Evolutionary conservation across 73 alveolate species (phyloP), one percentile per base, ranked within the genome.

Genomic region (Paraurostyla sp.): DNA sequence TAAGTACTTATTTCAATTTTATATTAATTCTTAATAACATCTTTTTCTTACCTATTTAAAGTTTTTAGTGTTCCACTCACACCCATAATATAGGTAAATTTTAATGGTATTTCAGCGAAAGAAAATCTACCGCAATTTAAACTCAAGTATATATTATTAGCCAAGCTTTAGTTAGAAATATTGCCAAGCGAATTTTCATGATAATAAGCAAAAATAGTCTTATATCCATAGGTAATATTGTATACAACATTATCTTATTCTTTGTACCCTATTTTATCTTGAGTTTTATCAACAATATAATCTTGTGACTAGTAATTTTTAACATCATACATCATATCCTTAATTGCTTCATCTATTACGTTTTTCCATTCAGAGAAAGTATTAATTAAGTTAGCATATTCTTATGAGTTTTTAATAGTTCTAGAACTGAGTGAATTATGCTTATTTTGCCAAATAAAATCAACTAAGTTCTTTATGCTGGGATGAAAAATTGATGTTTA

Each of bases 11-110:
- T 85, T 9, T 50, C 57, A 42, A 91, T 54, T 27, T 91, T 85
- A 32, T 63, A 87, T 52, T 63, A 84, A 0, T 36, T 45, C 15
- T 41, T 57, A 71, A 91, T 71, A 6, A 86, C 76, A 20, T 75
- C 30, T 59, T 52, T 20, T 23, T 91, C 84, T 22, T 87, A 51
- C 33, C 45, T 52, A 18, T 88, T 69, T 68, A 91, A 32, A 15
- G 87, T 76, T 33, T 86, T 59, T 4, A 91, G 45, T 11, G 96
- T 85, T 0, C 96, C 96, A 0, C 92, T 86, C 29, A 91, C 96
- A 16, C 96, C 96, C 27, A 91, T 29, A 27, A 91, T 87, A 60
- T 71, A 51, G 7, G 78, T 23, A 62, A 75, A 73, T 25, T 33
- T 7, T 29, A 23, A 48, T 0, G 93, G 95, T n/a, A 86, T 57